phyloP scores from a whole-genome alignment of 352 stramenopile species.

The Elongisporangium undulatum region DNA sequence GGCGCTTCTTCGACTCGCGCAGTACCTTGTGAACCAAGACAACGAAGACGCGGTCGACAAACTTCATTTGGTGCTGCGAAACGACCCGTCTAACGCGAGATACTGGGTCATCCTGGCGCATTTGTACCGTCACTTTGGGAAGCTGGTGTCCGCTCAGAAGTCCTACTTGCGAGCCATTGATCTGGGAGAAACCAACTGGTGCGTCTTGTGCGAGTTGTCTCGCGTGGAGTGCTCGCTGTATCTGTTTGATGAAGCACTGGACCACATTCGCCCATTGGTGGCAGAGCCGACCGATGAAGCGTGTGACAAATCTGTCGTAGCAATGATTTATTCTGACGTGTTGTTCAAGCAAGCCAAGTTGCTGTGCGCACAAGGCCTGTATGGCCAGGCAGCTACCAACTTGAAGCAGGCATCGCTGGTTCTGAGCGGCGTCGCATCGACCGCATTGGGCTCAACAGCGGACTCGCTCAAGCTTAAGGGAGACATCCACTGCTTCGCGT shows the following conservation, averaged over 20 bases:
- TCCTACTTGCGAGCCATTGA: conserved; percentile 78
- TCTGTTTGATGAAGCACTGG: conserved; percentile 68
- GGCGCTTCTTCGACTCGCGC: conserved; percentile 64
- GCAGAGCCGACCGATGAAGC: conserved; percentile 4
- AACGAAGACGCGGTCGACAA: conserved; percentile 64
- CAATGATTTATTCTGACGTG: conserved; percentile 60
- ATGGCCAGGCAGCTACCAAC: conserved; percentile 59
- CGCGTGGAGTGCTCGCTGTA: conserved; percentile 69
- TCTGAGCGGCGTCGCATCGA: conserved; percentile 30
- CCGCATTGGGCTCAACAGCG: conserved; percentile 17
- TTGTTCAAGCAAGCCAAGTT: conserved; percentile 78
- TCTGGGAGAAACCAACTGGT: conserved; percentile 61
- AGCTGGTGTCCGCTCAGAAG: conserved; percentile 70
- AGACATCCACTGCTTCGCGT: conserved; percentile 80
- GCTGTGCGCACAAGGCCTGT: conserved; percentile 68
- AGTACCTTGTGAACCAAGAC: conserved; percentile 62
- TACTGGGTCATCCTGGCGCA: conserved; percentile 78
- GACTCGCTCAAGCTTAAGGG: conserved; percentile 68
- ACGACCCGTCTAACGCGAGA: conserved; percentile 53
- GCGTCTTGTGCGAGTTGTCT: conserved; percentile 71
- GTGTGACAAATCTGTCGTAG: conserved; percentile 26
- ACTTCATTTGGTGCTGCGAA: conserved; percentile 69
- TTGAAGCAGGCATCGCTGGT: conserved; percentile 53
- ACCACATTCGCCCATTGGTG: conserved; percentile 46
- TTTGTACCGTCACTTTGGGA: conserved; percentile 78